phyloP scores from a whole-genome alignment of 305 asterid genomes.

The Fraxinus latifolia region DNA sequence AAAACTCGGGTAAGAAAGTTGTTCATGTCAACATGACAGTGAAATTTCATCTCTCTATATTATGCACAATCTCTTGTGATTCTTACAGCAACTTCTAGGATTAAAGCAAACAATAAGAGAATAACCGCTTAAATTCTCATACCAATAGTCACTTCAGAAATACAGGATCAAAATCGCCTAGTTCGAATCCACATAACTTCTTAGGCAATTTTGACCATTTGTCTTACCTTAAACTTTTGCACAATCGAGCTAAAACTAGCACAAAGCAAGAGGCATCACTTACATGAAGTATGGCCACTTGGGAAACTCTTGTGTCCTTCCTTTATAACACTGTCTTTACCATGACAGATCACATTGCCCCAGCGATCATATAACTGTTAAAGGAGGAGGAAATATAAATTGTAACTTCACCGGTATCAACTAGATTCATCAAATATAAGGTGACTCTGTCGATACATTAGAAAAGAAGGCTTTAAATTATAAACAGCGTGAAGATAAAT shows the following conservation, averaged over 20 bases:
- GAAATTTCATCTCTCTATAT: neutral
- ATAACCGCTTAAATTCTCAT: neutral
- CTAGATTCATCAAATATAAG: neutral
- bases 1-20: neutral
- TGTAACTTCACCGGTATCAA: neutral
- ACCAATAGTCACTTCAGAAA: neutral
- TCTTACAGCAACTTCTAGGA: neutral
- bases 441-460: neutral
- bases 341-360: slow-evolving; percentile 81
- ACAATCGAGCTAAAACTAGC: neutral
- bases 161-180: neutral
- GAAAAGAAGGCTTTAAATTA: neutral
- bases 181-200: neutral
- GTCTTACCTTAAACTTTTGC: neutral
- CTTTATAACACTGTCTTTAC: slow-evolving; percentile 62
- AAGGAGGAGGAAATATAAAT: neutral
- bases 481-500: neutral
- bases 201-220: neutral
- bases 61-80: neutral
- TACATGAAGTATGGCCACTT: slow-evolving; percentile 96
- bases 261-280: slow-evolving; percentile 25
- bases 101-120: neutral
- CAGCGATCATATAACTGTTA: slow-evolving; percentile 51
- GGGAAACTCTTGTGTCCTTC: slow-evolving; percentile 99
- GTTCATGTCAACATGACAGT: neutral